phyloP scores from a whole-genome alignment of 2,329 filamentous ascomycete species.

The Fusarium gaditjirri region DNA sequence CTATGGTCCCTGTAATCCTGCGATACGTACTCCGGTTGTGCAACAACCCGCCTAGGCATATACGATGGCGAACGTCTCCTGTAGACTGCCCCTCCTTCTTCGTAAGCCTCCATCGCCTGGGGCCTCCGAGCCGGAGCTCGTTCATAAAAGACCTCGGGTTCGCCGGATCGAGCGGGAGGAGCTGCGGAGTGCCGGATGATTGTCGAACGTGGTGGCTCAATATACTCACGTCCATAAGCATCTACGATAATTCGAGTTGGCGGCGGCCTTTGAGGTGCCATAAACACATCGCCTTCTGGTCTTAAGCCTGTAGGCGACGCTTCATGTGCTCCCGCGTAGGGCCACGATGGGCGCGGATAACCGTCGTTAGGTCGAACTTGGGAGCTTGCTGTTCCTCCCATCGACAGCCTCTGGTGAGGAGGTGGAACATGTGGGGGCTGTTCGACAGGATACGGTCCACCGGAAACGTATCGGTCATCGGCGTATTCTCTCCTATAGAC shows the following conservation, averaged over 20 bases:
- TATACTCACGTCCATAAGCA: slow-evolving; percentile 83
- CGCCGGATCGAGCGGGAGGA: slow-evolving; percentile 56
- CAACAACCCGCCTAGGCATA: slow-evolving; percentile 67
- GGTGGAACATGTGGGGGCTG: slow-evolving; percentile 52
- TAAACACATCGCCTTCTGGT: slow-evolving; percentile 61
- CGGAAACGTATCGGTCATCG: slow-evolving; percentile 47
- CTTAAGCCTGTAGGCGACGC: slow-evolving; percentile 59
- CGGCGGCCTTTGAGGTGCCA: slow-evolving; percentile 63
- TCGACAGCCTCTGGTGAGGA: slow-evolving; percentile 45
- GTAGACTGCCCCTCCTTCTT: slow-evolving; percentile 63
- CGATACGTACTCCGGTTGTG: slow-evolving; percentile 68
- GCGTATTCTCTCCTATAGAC: slow-evolving; percentile 50
- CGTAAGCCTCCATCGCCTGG: slow-evolving; percentile 57
- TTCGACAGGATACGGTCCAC: slow-evolving; percentile 48
- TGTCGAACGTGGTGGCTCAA: slow-evolving; percentile 61
- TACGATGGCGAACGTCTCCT: slow-evolving; percentile 62
- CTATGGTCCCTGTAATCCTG: slow-evolving; percentile 65
- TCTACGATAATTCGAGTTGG: slow-evolving; percentile 80
- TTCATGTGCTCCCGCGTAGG: slow-evolving; percentile 58
- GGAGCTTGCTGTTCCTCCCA: slow-evolving; percentile 43
- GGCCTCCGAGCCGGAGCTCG: slow-evolving; percentile 65
- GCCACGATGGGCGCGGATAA: slow-evolving; percentile 54
- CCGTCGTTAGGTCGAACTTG: slow-evolving; percentile 56
- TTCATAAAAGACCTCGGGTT: slow-evolving; percentile 73
- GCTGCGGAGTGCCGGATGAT: slow-evolving; percentile 64